Percentiles rank a stretch among this genome's conserved stretches.
Conservation (phyloP, 225 moss, liverwort and hornwort species). For the Ulota crispa region DNA sequence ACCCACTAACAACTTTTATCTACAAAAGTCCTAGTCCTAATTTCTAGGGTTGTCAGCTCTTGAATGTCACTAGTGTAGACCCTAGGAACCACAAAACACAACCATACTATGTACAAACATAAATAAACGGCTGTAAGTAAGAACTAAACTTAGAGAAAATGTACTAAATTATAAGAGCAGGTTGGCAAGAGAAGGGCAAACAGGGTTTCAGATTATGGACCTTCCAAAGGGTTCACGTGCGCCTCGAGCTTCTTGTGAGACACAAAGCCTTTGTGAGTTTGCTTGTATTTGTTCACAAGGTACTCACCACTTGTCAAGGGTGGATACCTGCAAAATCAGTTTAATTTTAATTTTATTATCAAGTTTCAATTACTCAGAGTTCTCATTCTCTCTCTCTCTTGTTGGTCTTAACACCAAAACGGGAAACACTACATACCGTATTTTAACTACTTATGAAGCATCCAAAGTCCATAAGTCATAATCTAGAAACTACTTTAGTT, state of each 20-base stretch:
- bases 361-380: background rate
- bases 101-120: background rate
- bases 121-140: background rate
- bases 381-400: background rate
- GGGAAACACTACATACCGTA: background rate
- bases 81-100: background rate
- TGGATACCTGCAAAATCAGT: constrained; percentile 31
- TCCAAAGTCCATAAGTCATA: no score
- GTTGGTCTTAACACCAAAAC: background rate
- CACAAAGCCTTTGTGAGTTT: constrained; percentile 46
- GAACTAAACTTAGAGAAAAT: background rate
- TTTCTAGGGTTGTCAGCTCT: background rate
- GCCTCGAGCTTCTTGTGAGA: constrained; percentile 22
- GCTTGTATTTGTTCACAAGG: constrained; percentile 39
- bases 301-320: constrained; percentile 41
- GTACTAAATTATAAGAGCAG: background rate
- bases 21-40: background rate
- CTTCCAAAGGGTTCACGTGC: background rate
- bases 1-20: background rate
- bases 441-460: no score
- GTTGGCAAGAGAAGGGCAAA: background rate
- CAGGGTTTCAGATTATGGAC: background rate
- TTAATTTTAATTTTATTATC: background rate
- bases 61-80: background rate
- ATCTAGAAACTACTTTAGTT: no score